A percentile compares a stretch with the other conserved stretches of the same genome.
These are phyloP conservation scores for Fusarium sp. DNA, from an alignment of 2,329 filamentous ascomycete genomes.

Conservation along the genomic window DNA sequence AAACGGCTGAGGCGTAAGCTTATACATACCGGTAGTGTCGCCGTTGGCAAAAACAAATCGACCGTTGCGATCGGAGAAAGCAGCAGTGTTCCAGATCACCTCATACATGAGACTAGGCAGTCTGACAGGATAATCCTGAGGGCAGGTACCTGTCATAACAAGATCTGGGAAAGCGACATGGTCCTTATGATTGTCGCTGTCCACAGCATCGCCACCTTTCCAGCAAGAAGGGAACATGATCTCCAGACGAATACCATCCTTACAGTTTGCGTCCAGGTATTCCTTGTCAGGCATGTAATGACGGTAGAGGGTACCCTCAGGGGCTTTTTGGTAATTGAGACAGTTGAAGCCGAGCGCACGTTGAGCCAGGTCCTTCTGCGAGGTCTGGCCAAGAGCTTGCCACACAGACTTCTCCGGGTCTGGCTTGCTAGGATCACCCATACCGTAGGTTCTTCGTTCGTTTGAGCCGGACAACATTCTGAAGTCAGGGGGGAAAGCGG, in stretches of 20 bases:
- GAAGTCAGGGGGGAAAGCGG: conserved; percentile 82
- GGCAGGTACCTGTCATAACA: conserved; percentile 83
- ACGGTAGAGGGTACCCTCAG: conserved; percentile 83
- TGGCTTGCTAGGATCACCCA: conserved; percentile 74
- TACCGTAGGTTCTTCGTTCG: conserved; percentile 75
- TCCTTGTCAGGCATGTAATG: conserved; percentile 85
- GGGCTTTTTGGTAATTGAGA: conserved; percentile 77
- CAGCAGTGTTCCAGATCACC: conserved; percentile 82
- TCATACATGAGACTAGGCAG: conserved; percentile 85
- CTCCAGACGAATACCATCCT: conserved; percentile 85
- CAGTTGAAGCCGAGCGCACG: conserved; percentile 96
- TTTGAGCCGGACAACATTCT: conserved; percentile 85
- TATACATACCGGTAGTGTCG: conserved; percentile 74
- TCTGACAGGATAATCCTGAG: conserved; percentile 74
- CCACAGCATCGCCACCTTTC: conserved; percentile 76
- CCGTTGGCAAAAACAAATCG: conserved; percentile 83
- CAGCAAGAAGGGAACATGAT: conserved; percentile 92
- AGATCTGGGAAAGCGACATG: conserved; percentile 84
- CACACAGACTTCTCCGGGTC: conserved; percentile 78
- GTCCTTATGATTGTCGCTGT: conserved; percentile 67
- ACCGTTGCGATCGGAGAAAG: conserved; percentile 73
- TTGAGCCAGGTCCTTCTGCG: conserved; percentile 77
- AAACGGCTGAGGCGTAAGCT: background rate
- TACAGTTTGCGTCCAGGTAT: conserved; percentile 84
- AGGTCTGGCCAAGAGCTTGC: conserved; percentile 71